These are phyloP conservation scores for Sechiopsis laciniata DNA, from an alignment of 306 rosid genomes.

Conservation along the genomic window DNA sequence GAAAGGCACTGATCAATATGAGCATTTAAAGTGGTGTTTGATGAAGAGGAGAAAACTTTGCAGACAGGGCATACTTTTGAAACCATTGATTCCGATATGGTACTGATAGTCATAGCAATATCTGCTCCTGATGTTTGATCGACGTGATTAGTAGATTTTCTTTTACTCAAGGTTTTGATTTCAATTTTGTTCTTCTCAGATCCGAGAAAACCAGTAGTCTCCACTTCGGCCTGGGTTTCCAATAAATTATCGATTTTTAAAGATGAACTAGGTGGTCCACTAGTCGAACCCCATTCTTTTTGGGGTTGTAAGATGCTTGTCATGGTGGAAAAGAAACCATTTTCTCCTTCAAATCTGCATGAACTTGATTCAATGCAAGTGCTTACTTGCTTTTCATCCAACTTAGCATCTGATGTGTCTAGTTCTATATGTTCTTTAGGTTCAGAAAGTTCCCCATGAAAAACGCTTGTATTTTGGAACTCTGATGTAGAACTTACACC, in stretches of 20 bases:
- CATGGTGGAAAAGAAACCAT: constrained; percentile 41
- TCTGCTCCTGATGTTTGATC: constrained; percentile 40
- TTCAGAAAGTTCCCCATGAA: constrained; percentile 27
- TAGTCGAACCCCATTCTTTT: constrained; percentile 35
- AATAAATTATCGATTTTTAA: constrained; percentile 27
- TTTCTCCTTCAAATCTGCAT: constrained; percentile 40
- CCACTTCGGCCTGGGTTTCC: constrained; percentile 34
- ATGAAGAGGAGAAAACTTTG: constrained; percentile 50
- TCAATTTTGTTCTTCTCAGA: constrained; percentile 30
- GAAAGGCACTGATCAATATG: constrained; percentile 64
- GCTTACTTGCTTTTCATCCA: constrained; percentile 29
- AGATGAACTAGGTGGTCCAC: constrained; percentile 31
- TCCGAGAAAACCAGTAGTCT: constrained; percentile 19
- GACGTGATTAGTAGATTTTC: constrained; percentile 28
- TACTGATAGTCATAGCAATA: constrained; percentile 35
- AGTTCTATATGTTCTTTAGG: constrained; percentile 26
- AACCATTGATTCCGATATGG: constrained; percentile 42
- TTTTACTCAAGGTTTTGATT: constrained; percentile 32
- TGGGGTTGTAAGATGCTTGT: constrained; percentile 38
- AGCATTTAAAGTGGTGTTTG: constrained; percentile 60
- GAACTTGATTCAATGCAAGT: constrained; percentile 30
- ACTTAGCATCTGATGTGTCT: constrained; percentile 21
- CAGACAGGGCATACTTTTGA: constrained; percentile 61
- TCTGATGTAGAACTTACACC: constrained; percentile 28
- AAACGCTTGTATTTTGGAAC: constrained; percentile 19